Conservation (phyloP, 164 flowering plant genomes). For the Brasenia schreberi region DNA sequence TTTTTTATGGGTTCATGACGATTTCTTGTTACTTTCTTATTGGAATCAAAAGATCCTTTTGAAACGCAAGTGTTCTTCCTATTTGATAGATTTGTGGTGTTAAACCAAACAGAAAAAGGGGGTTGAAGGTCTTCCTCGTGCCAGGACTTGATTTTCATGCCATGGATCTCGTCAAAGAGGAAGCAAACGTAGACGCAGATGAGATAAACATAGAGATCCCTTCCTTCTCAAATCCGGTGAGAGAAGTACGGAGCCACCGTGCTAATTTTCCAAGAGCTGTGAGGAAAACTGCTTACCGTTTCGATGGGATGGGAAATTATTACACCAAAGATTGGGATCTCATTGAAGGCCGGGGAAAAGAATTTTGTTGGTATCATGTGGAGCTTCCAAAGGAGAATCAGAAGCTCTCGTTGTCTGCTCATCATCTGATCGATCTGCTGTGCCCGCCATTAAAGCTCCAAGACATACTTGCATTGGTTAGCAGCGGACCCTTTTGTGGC, state of each 20-base stretch:
- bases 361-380: constrained; percentile 97
- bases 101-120: neutral
- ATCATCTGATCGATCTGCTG: constrained; percentile 72
- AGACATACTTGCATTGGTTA: constrained; percentile 83
- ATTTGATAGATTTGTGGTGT: no score
- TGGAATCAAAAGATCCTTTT: no score
- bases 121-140: neutral
- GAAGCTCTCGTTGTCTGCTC: constrained; percentile 65
- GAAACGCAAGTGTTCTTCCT: no score
- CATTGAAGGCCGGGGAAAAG: constrained; percentile 54
- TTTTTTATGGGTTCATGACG: no score
- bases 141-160: neutral
- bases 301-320: constrained; percentile 76
- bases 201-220: constrained; percentile 22
- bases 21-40: no score
- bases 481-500: constrained; percentile 97
- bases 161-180: constrained; percentile 27
- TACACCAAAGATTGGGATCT: constrained; percentile 88
- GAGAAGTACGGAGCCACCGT: constrained; percentile 13
- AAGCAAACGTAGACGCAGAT: constrained; percentile 19
- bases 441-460: constrained; percentile 97
- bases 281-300: constrained; percentile 69
- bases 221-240: constrained; percentile 10
- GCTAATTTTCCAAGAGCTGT: constrained; percentile 51
- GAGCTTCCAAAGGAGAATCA: constrained; percentile 83